Percentiles rank a stretch among this genome's conserved stretches.
Evolutionary conservation across 2,329 filamentous ascomycete genomes (phyloP).

Genomic region (Pseudogymnoascus sp.): DNA sequence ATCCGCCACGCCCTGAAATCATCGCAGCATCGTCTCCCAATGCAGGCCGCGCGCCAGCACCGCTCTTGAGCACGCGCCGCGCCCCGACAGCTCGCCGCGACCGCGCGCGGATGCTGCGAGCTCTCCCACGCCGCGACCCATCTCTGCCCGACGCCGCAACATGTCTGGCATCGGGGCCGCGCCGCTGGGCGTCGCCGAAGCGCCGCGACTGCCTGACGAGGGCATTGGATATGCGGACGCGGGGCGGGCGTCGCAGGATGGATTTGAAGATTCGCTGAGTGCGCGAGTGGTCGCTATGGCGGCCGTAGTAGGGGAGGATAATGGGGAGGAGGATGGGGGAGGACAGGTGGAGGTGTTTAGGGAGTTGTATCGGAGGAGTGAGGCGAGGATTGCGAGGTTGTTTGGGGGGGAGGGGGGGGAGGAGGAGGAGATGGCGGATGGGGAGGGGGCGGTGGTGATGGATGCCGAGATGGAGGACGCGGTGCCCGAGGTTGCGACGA

Average conservation of each 20-base stretch:
- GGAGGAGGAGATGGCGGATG: slow-evolving; percentile 26
- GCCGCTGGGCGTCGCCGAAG: slow-evolving; percentile 38
- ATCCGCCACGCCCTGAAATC: background rate
- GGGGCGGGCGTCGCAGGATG: slow-evolving; percentile 30
- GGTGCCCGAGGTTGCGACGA: slow-evolving; percentile 41
- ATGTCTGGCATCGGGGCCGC: slow-evolving; percentile 28
- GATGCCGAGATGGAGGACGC: slow-evolving; percentile 44
- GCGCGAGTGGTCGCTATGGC: slow-evolving; percentile 37
- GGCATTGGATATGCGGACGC: slow-evolving; percentile 33
- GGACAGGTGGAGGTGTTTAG: slow-evolving; percentile 63
- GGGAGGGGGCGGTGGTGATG: slow-evolving; percentile 41
- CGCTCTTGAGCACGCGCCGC: slow-evolving; percentile 12
- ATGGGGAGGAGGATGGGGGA: slow-evolving; percentile 59
- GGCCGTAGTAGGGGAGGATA: slow-evolving; percentile 40
- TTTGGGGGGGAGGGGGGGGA: slow-evolving; percentile 43
- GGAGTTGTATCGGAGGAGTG: slow-evolving; percentile 66
- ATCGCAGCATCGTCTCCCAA: background rate
- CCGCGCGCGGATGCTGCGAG: slow-evolving; percentile 9
- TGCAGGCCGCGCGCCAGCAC: background rate
- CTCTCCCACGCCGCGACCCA: background rate
- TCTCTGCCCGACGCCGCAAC: background rate
- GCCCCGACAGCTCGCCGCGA: slow-evolving; percentile 2
- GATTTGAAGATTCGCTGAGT: slow-evolving; percentile 17
- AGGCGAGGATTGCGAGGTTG: slow-evolving; percentile 68
- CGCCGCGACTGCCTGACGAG: slow-evolving; percentile 55